Conservation (phyloP, 140 eudicot species). For the Erigeron philadelphicus region DNA sequence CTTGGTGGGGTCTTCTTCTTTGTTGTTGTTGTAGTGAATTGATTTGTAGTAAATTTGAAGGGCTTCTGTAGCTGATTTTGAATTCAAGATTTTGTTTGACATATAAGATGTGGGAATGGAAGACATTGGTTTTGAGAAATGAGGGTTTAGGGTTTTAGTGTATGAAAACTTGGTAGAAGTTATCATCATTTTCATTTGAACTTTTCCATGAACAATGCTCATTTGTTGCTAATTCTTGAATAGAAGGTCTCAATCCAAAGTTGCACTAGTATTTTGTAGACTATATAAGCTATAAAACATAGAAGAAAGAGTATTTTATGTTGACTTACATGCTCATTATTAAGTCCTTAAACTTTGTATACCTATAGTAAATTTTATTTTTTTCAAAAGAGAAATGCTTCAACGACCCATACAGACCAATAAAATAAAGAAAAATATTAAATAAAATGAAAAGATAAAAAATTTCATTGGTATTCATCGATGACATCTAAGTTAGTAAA, state of each 20-base stretch:
- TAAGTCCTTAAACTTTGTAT: too few species aligned
- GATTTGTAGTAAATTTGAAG: conserved; percentile 32
- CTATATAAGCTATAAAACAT: background rate
- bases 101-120: conserved; percentile 30
- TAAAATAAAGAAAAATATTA: too few species aligned
- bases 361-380: too few species aligned
- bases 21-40: conserved; percentile 29
- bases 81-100: conserved; percentile 46
- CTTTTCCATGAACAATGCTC: conserved; percentile 32
- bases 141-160: background rate
- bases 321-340: too few species aligned
- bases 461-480: too few species aligned
- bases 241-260: too few species aligned
- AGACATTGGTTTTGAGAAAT: conserved; percentile 22
- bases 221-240: conserved; percentile 23
- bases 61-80: conserved; percentile 50
- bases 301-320: background rate
- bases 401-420: too few species aligned
- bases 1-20: conserved; percentile 34
- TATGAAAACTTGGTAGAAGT: conserved; percentile 4
- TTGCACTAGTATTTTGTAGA: background rate
- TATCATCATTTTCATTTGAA: conserved; percentile 21
- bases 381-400: too few species aligned
- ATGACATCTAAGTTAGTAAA: too few species aligned
- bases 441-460: too few species aligned